Evolutionary conservation across 768 basidiomycete species (phyloP).

Genomic region (Megacollybia marginata): DNA sequence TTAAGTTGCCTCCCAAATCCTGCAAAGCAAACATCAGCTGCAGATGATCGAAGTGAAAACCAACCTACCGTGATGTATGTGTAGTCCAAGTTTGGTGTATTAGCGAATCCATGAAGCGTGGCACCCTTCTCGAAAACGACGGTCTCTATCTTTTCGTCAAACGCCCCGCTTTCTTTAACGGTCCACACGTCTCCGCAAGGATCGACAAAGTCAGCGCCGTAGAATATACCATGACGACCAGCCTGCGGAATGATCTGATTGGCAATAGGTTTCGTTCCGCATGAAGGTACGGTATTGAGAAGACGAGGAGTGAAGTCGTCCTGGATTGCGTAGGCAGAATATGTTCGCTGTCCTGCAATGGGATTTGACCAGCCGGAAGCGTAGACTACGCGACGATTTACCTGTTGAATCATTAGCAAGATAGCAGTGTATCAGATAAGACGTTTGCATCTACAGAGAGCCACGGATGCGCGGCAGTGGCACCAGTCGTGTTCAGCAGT

Average conservation of each 20-base stretch:
- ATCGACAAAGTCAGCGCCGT: slow-evolving; percentile 13
- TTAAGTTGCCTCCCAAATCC: slow-evolving; percentile 13
- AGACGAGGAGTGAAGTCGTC: slow-evolving; percentile 10
- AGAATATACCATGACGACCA: slow-evolving; percentile 8
- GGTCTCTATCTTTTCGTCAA: slow-evolving; percentile 7
- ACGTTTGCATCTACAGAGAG: slow-evolving; percentile 12
- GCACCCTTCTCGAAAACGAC: slow-evolving; percentile 8
- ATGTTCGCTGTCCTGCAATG: slow-evolving; percentile 7
- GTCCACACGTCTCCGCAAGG: slow-evolving; percentile 14
- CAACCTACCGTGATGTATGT: slow-evolving; percentile 12
- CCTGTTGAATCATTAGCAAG: slow-evolving; percentile 2
- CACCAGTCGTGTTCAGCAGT: slow-evolving; percentile 9
- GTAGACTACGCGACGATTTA: slow-evolving; percentile 10
- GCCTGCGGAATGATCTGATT: slow-evolving; percentile 11
- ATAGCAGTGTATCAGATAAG: slow-evolving; percentile 1
- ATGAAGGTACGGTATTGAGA: slow-evolving; percentile 13
- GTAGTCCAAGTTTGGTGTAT: slow-evolving; percentile 11
- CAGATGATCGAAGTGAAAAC: neutral
- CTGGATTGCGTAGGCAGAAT: slow-evolving; percentile 10
- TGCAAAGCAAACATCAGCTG: neutral
- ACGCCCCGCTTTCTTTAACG: slow-evolving; percentile 8
- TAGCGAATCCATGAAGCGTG: slow-evolving; percentile 15
- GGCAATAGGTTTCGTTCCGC: slow-evolving; percentile 15
- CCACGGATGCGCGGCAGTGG: slow-evolving; percentile 15
- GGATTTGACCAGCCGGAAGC: slow-evolving; percentile 15